Percentiles rank a stretch among this genome's conserved stretches.
phyloP scores from a whole-genome alignment of 2,329 filamentous ascomycete species.

The Dothidotthia symphoricarpi region DNA sequence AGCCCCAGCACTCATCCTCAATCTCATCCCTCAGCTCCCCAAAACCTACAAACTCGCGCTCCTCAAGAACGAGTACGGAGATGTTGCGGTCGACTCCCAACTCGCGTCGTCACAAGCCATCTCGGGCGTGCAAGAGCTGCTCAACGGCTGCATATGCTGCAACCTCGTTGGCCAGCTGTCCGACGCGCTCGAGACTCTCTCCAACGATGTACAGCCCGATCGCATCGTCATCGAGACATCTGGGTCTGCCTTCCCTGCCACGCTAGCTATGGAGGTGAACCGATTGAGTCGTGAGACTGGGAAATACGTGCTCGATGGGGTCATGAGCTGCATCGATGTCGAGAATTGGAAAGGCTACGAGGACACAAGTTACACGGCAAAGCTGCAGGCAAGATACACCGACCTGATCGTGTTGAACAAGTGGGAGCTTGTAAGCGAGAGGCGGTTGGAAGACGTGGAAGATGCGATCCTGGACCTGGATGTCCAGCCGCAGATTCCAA shows the following conservation, averaged over 20 bases:
- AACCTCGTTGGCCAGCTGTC: slow-evolving; percentile 91
- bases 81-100: slow-evolving; percentile 89
- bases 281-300: slow-evolving; percentile 68
- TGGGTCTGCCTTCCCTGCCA: slow-evolving; percentile 79
- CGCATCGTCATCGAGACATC: slow-evolving; percentile 93
- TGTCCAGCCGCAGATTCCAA: slow-evolving; percentile 68
- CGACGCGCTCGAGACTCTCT: slow-evolving; percentile 74
- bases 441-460: slow-evolving; percentile 71
- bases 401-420: slow-evolving; percentile 92
- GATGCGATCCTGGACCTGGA: slow-evolving; percentile 80
- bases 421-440: slow-evolving; percentile 75
- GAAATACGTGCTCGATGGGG: slow-evolving; percentile 75
- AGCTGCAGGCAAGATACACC: slow-evolving; percentile 83
- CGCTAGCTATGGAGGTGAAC: slow-evolving; percentile 87
- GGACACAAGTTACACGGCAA: slow-evolving; percentile 84
- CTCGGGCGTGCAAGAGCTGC: slow-evolving; percentile 84
- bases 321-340: slow-evolving; percentile 86
- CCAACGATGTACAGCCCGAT: slow-evolving; percentile 62
- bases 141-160: slow-evolving; percentile 98
- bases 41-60: slow-evolving; percentile 85
- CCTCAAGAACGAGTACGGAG: slow-evolving; percentile 97
- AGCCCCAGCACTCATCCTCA: slow-evolving; percentile 70
- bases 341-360: slow-evolving; percentile 95
- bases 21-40: slow-evolving; percentile 88
- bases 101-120: slow-evolving; percentile 81